These are phyloP conservation scores for Podaxis pistillaris DNA, from an alignment of 768 basidiomycete species.

Conservation along the genomic window DNA sequence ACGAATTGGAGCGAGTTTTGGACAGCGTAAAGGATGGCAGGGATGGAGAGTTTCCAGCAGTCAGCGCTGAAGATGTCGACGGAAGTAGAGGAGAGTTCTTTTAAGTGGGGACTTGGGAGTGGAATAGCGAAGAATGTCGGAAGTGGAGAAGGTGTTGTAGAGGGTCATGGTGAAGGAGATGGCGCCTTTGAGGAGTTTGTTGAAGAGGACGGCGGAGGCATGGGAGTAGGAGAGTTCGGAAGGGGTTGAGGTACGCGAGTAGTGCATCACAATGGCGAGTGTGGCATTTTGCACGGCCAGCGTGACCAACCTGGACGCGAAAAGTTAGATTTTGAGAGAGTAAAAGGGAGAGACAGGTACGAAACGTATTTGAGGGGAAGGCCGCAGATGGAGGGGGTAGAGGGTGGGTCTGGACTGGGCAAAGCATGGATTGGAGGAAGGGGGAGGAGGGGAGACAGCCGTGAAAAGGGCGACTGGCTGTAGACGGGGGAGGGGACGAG, in stretches of 20 bases:
- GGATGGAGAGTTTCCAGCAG: conserved; percentile 98
- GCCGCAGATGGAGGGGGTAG: conserved; percentile 61
- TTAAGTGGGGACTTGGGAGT: conserved; percentile 36
- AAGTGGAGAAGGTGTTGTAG: conserved; percentile 35
- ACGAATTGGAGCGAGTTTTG: conserved; percentile 98
- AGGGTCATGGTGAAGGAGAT: conserved; percentile 90
- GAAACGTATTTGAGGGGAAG: conserved; percentile 80
- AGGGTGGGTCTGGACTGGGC: conserved; percentile 29
- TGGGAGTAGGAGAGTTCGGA: conserved; percentile 84
- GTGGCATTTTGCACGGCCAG: conserved; percentile 94
- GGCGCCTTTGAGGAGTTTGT: conserved; percentile 89
- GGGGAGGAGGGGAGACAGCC: conserved; percentile 52
- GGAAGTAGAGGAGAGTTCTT: conserved; percentile 32
- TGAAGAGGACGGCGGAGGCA: conserved; percentile 89
- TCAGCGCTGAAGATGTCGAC: conserved; percentile 83
- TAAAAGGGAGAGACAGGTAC: conserved; percentile 38
- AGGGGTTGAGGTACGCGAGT: conserved; percentile 89
- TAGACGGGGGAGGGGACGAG: conserved; percentile 27
- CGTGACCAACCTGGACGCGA: conserved; percentile 60
- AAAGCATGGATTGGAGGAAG: conserved; percentile 35
- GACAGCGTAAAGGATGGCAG: conserved; percentile 92
- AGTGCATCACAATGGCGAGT: conserved; percentile 97
- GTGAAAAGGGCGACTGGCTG: conserved; percentile 34
- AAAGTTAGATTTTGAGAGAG: conserved; percentile 2
- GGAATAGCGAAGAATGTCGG: conserved; percentile 30